Conservation (phyloP, 1,284 basidiomycete genomes). For the Sanghuangporus sanghuang region DNA sequence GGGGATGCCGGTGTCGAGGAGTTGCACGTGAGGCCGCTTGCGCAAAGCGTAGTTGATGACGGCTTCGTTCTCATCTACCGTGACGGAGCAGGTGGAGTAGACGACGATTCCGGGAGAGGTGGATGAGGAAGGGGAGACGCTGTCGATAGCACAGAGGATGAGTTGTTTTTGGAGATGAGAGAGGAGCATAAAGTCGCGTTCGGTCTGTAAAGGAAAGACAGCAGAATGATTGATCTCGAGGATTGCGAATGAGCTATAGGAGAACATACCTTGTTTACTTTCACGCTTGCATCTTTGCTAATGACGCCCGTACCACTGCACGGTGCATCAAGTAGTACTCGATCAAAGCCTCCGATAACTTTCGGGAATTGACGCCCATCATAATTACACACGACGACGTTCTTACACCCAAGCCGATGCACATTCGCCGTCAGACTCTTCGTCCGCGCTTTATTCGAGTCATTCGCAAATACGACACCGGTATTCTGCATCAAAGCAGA, state of each 20-base stretch:
- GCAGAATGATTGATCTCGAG: not conserved
- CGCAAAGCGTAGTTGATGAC: slow-evolving; percentile 98
- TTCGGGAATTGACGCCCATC: slow-evolving; percentile 99
- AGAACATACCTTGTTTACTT: slow-evolving; percentile 87
- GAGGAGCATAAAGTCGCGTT: slow-evolving; percentile 91
- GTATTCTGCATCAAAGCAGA: slow-evolving; percentile 97
- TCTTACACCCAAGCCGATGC: slow-evolving; percentile 96
- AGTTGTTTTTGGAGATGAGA: slow-evolving; percentile 98
- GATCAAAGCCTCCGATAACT: slow-evolving; percentile 97
- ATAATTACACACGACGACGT: slow-evolving; percentile 96
- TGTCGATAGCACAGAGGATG: slow-evolving; percentile 97
- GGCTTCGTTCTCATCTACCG: slow-evolving; percentile 96
- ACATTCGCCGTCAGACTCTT: slow-evolving; percentile 97
- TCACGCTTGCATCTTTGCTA: slow-evolving; percentile 95
- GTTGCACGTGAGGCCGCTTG: slow-evolving; percentile 92
- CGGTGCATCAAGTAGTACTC: slow-evolving; percentile 94
- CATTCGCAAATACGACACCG: slow-evolving; percentile 97
- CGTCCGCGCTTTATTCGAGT: slow-evolving; percentile 90
- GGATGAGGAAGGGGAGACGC: slow-evolving; percentile 82
- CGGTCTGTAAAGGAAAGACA: slow-evolving; percentile 54
- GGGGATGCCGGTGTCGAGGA: slow-evolving; percentile 90
- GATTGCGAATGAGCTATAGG: not conserved
- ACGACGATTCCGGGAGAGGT: slow-evolving; percentile 89
- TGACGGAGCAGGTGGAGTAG: slow-evolving; percentile 98
- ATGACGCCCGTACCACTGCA: slow-evolving; percentile 99